phyloP scores from a whole-genome alignment of 352 stramenopile species.

The Globisporangium megalacanthum region DNA sequence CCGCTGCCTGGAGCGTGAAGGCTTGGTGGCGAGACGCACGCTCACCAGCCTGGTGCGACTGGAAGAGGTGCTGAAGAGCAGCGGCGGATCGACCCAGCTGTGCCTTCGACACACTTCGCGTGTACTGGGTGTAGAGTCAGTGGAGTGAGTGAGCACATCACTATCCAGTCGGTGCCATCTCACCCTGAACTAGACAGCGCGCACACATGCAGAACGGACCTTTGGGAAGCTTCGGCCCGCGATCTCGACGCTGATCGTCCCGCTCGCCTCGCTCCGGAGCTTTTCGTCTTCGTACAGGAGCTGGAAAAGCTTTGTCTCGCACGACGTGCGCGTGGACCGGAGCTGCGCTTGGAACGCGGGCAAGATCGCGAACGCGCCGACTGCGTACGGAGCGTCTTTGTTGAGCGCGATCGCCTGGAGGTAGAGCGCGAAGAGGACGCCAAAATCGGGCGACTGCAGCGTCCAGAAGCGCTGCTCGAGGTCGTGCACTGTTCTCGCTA shows the following conservation, averaged over 20 bases:
- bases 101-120: slow-evolving; percentile 35
- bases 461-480: slow-evolving; percentile 33
- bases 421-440: slow-evolving; percentile 45
- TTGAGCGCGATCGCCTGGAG: slow-evolving; percentile 31
- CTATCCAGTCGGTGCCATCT: neutral
- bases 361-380: slow-evolving; percentile 25
- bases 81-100: slow-evolving; percentile 47
- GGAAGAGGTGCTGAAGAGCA: slow-evolving; percentile 48
- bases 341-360: slow-evolving; percentile 45
- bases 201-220: slow-evolving; percentile 13
- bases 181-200: neutral
- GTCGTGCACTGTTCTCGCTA: slow-evolving; percentile 22
- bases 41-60: slow-evolving; percentile 17
- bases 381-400: slow-evolving; percentile 29
- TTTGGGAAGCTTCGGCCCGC: slow-evolving; percentile 55
- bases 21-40: slow-evolving; percentile 34
- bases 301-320: slow-evolving; percentile 57
- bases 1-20: slow-evolving; percentile 38
- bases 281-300: slow-evolving; percentile 69
- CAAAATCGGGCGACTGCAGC: slow-evolving; percentile 32
- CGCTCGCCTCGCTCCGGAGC: slow-evolving; percentile 26
- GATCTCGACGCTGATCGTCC: slow-evolving; percentile 51
- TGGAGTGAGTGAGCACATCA: neutral
- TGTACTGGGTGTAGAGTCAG: slow-evolving; percentile 27
- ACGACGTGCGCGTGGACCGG: slow-evolving; percentile 41